A percentile compares a stretch with the other conserved stretches of the same genome.
Evolutionary conservation across 192 early-diverging fungal genomes (phyloP).

Genomic region (Phycomyces blakesleeanus): DNA sequence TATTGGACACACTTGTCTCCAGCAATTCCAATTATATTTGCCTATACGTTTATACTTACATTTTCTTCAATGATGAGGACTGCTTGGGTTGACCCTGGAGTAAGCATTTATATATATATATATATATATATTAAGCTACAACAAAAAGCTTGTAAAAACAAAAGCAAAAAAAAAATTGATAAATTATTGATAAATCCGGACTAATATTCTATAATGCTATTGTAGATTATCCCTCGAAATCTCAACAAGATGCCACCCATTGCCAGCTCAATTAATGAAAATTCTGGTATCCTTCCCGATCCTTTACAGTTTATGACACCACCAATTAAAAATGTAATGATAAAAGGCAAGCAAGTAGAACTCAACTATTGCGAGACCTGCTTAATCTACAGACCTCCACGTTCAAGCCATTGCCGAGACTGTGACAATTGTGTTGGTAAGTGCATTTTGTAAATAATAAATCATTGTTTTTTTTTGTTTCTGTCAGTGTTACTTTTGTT

Average conservation of each 20-base stretch:
- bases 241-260: conserved; percentile 49
- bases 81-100: conserved; percentile 74
- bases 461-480: no score
- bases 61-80: conserved; percentile 68
- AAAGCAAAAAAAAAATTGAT: no score
- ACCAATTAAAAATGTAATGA: conserved; percentile 49
- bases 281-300: conserved; percentile 15
- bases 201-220: no score
- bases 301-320: conserved; percentile 41
- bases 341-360: conserved; percentile 58
- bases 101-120: conserved; percentile 24
- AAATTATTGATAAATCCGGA: no score
- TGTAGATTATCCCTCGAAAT: conserved; percentile 63
- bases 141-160: no score
- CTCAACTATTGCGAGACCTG: conserved; percentile 93
- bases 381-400: conserved; percentile 81
- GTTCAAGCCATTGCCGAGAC: conserved; percentile 80
- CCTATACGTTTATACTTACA: conserved; percentile 58
- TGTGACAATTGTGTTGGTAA: conserved; percentile 89
- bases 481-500: no score
- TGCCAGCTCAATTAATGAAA: neutral
- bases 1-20: conserved; percentile 58
- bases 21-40: conserved; percentile 62
- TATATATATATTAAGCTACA: no score
- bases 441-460: conserved; percentile 14